phyloP scores from a whole-genome alignment of 352 stramenopile genomes.

The Phytophthora agathidicida region DNA sequence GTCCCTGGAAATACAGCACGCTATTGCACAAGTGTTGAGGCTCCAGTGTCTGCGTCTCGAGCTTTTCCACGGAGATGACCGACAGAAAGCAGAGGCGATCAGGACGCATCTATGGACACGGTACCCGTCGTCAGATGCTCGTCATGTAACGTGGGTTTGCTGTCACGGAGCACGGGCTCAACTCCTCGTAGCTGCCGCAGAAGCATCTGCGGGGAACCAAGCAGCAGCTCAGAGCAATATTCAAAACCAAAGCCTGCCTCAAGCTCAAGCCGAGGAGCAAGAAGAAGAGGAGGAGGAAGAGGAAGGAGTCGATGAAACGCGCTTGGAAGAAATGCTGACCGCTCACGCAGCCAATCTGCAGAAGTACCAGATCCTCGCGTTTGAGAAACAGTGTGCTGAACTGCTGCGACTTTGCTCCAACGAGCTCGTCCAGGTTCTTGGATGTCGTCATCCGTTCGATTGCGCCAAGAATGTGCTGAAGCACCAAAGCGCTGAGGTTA shows the following conservation, averaged over 20 bases:
- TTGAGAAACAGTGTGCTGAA: slow-evolving; percentile 49
- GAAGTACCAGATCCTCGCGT: slow-evolving; percentile 45
- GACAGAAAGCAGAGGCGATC: slow-evolving; percentile 23
- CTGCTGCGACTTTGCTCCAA: slow-evolving; percentile 52
- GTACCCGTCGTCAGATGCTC: slow-evolving; percentile 40
- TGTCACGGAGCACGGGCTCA: slow-evolving; percentile 30
- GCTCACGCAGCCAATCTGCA: slow-evolving; percentile 29
- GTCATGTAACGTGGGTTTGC: slow-evolving; percentile 61
- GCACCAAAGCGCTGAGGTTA: slow-evolving; percentile 58
- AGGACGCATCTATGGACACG: slow-evolving; percentile 51
- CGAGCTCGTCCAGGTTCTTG: slow-evolving; percentile 63
- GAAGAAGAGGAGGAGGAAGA: slow-evolving; percentile 20
- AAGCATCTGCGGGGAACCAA: slow-evolving; percentile 17
- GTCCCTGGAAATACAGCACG: slow-evolving; percentile 22
- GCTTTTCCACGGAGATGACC: slow-evolving; percentile 43
- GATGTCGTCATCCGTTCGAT: slow-evolving; percentile 51
- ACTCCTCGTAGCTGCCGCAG: slow-evolving; percentile 11
- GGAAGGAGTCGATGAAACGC: slow-evolving; percentile 18
- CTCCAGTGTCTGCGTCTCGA: slow-evolving; percentile 52
- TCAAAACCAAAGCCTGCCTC: slow-evolving; percentile 16
- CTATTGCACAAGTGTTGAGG: slow-evolving; percentile 31
- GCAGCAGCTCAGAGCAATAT: slow-evolving; percentile 1
- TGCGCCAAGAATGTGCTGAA: slow-evolving; percentile 64
- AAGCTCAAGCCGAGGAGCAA: slow-evolving; percentile 9
- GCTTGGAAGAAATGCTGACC: slow-evolving; percentile 34